A percentile compares a stretch with the other conserved stretches of the same genome.
Evolutionary conservation across 1,139 yeast genomes (phyloP).

Genomic region (Pichia sp.): DNA sequence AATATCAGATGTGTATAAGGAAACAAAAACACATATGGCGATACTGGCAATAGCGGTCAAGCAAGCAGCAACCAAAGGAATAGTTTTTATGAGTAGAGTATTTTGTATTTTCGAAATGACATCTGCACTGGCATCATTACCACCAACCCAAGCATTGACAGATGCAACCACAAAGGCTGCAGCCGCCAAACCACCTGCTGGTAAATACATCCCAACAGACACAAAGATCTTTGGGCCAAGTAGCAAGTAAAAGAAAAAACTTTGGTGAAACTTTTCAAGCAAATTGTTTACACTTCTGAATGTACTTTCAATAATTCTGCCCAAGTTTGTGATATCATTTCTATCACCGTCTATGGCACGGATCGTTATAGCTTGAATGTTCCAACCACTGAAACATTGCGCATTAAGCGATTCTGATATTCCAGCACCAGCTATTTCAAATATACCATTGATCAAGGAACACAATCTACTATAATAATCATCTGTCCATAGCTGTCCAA

Average conservation of each 20-base stretch:
- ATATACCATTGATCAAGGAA: conserved; percentile 61
- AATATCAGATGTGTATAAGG: conserved; percentile 17
- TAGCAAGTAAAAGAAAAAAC: conserved; percentile 87
- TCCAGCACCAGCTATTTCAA: conserved; percentile 69
- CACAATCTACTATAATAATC: conserved; percentile 53
- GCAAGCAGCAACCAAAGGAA: conserved; percentile 23
- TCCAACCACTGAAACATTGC: conserved; percentile 95
- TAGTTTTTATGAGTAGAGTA: conserved; percentile 12
- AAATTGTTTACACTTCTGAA: conserved; percentile 88
- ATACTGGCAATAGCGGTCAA: conserved; percentile 18
- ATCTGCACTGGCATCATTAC: conserved; percentile 24
- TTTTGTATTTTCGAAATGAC: conserved; percentile 16
- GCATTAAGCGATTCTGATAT: conserved; percentile 55
- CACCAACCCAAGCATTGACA: conserved; percentile 52
- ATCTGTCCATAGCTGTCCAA: conserved; percentile 41
- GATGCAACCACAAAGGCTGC: conserved; percentile 70
- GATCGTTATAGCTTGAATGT: conserved; percentile 84
- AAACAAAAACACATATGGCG: conserved; percentile 18
- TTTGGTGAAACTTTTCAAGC: conserved; percentile 93
- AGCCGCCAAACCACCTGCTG: conserved; percentile 74
- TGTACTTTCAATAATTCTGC: conserved; percentile 82
- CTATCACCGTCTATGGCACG: conserved; percentile 56
- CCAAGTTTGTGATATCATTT: conserved; percentile 84
- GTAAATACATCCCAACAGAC: conserved; percentile 90
- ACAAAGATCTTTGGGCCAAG: conserved; percentile 77